These are phyloP conservation scores for Aphanocladium album DNA, from an alignment of 2,329 filamentous ascomycete species.

Conservation along the genomic window DNA sequence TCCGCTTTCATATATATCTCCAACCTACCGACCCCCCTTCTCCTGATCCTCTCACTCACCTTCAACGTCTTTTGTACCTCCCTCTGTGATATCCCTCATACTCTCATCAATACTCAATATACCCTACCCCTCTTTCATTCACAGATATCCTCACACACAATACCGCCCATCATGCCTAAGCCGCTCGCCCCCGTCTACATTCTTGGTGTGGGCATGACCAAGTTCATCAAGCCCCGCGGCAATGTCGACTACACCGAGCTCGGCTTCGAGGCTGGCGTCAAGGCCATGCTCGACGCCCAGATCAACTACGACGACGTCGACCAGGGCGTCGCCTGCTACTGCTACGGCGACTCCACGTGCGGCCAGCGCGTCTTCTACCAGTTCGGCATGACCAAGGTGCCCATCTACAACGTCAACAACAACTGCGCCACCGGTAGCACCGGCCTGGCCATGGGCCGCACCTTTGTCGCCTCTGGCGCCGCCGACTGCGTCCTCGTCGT, in stretches of 20 bases:
- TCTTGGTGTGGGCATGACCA: constrained; percentile 96
- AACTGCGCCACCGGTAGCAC: constrained; percentile 97
- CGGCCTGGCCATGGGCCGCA: constrained; percentile 77
- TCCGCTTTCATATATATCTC: constrained; percentile 9
- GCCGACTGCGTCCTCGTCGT: constrained; percentile 88
- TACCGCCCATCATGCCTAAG: constrained; percentile 38
- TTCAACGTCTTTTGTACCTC: constrained; percentile 5
- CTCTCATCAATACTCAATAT: background rate
- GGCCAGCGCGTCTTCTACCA: constrained; percentile 98
- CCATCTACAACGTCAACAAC: constrained; percentile 98
- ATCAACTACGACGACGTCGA: constrained; percentile 97
- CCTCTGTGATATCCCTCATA: background rate
- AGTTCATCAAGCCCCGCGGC: constrained; percentile 95
- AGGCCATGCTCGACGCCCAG: constrained; percentile 78
- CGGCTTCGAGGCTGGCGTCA: constrained; percentile 86
- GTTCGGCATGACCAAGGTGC: constrained; percentile 95
- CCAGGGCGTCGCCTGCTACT: constrained; percentile 94
- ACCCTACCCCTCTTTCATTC: background rate
- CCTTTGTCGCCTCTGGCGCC: constrained; percentile 71
- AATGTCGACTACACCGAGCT: constrained; percentile 94
- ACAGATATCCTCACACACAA: background rate
- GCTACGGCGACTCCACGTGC: constrained; percentile 92
- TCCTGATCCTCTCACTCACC: background rate
- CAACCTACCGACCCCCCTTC: background rate
- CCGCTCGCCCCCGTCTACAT: constrained; percentile 66